Conservation (phyloP, 805 yeast genomes). For the Scheffersomyces amazonensis region DNA sequence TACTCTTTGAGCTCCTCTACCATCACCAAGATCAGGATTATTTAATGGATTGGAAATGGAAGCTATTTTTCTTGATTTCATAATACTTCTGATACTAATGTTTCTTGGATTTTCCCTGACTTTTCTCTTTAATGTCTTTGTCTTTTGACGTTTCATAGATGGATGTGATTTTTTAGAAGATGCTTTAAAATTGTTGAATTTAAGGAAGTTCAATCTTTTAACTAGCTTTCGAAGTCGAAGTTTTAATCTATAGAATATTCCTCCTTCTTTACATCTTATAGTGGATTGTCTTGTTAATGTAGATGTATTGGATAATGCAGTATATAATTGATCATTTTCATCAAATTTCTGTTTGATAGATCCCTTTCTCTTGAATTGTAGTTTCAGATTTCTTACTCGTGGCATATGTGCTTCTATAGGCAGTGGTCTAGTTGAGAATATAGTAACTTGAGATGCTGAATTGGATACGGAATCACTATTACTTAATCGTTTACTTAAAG, state of each 20-base stretch:
- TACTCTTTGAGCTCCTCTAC: constrained; percentile 2
- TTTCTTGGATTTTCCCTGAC: constrained; percentile 12
- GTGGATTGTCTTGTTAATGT: constrained; percentile 28
- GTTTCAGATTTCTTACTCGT: no score
- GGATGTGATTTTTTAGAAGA: constrained; percentile 17
- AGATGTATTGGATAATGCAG: constrained; percentile 8
- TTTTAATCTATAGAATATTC: constrained; percentile 28
- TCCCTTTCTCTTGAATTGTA: no score
- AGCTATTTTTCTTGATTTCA: background rate
- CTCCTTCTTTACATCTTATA: constrained; percentile 31
- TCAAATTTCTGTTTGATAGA: no score
- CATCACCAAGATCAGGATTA: constrained; percentile 28
- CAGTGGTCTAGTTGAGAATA: constrained; percentile 35
- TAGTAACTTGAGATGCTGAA: constrained; percentile 46
- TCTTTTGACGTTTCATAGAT: constrained; percentile 4
- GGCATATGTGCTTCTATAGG: no score
- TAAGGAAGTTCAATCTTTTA: constrained; percentile 16
- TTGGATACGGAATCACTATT: no score
- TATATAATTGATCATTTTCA: constrained; percentile 4
- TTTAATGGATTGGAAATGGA: constrained; percentile 26
- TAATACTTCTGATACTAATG: background rate
- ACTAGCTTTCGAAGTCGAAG: constrained; percentile 21
- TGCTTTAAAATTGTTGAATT: constrained; percentile 18
- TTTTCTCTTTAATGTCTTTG: constrained; percentile 13
- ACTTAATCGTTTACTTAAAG: background rate